Evolutionary conservation across 2,329 filamentous ascomycete genomes (phyloP), one percentile per base, ranked within the genome.

Genomic region (Sporothrix brasiliensis): DNA sequence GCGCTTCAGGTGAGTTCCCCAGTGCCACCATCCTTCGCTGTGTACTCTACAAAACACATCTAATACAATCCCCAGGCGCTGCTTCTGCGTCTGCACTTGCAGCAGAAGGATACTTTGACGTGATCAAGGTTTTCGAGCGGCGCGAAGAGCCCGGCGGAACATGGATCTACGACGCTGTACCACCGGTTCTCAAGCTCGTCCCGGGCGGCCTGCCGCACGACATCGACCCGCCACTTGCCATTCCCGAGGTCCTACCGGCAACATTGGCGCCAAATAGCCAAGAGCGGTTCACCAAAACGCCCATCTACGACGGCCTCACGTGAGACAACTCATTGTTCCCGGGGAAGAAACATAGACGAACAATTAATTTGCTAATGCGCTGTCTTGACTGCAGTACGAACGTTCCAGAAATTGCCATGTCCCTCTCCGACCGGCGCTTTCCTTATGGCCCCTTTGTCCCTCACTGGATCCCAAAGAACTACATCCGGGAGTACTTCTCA

Each of bases 351-450:
- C 16, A 13, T 24, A 21, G 1, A 14, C 10, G 1, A 61, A 21
- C 41, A 19, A 6, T 61, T n/a, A 5, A 10, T 10, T 1, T 19
- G 6, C n/a, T 44, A 19, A 27, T 30, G n/a, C n/a, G 3, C 3
- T 14, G 3, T 3, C 9, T 2, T 9, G 10, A 7, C 9, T 16
- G 5, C 50, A 81, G 85, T 1, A 88, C 86, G 1, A 88, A 88
- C 65, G 85, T 88, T 0, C 86, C 86, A 0, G 82, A 84, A 21
- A 78, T 85, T 67, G 73, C 78, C 30, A 75, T 83, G 34, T 86
- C 91, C 72, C 88, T 88, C 0, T 74, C 80, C 0, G 80, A 86
- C 21, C 87, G 87, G 0, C 88, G 88, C 0, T 91, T 91, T 73
- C 80, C 89, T 0, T 86, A 88, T 73, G 89, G 88, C 79, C 81